A percentile compares a stretch with the other conserved stretches of the same genome.
These are phyloP conservation scores for Metschnikowia gruessii DNA, from an alignment of 805 yeast genomes.

Conservation along the genomic window DNA sequence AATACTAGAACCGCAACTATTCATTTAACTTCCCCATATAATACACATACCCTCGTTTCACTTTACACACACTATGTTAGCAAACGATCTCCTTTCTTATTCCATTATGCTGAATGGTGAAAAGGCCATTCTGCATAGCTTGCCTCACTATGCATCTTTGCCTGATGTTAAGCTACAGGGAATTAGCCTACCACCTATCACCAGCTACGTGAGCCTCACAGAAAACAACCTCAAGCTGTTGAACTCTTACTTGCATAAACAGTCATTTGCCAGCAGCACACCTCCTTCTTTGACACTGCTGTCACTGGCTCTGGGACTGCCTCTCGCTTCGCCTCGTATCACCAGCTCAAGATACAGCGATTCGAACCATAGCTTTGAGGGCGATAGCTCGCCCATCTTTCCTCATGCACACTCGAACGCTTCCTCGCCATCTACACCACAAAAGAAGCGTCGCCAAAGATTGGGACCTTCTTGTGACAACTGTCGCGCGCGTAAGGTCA, in stretches of 20 bases:
- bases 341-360: conserved; percentile 1
- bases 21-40: too few species aligned
- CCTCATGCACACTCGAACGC: not conserved
- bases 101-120: conserved; percentile 37
- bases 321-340: conserved; percentile 19
- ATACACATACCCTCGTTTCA: not conserved
- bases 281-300: conserved; percentile 21
- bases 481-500: conserved; percentile 66
- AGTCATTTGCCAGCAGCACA: conserved; percentile 9
- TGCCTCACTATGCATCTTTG: conserved; percentile 19
- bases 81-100: conserved; percentile 37
- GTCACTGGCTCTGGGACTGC: conserved; percentile 22
- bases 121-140: conserved; percentile 18
- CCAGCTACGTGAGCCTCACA: conserved; percentile 18
- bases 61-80: not conserved
- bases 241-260: conserved; percentile 12
- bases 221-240: conserved; percentile 22
- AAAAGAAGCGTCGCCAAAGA: conserved; percentile 52
- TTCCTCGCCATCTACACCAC: not conserved
- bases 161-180: conserved; percentile 4
- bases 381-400: not conserved
- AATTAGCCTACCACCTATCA: conserved; percentile 19
- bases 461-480: conserved; percentile 74
- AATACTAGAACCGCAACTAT: too few species aligned
- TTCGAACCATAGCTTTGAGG: not conserved